Evolutionary conservation across 768 basidiomycete genomes (phyloP).

Genomic region (Russula earlei): DNA sequence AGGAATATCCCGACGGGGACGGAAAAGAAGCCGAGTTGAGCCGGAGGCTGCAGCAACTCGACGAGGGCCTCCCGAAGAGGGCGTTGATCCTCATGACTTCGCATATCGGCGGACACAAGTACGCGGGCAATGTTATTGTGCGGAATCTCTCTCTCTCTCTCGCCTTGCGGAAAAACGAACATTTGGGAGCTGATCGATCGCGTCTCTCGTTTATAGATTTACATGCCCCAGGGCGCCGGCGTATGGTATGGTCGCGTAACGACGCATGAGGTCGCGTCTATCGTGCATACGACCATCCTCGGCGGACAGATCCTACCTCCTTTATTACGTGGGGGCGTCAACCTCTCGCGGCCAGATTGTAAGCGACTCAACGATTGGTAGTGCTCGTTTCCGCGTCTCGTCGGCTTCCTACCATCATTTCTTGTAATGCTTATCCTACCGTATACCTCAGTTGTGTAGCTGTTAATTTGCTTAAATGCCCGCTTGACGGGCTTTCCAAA

Average conservation of each 20-base stretch:
- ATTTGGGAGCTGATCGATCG: not conserved
- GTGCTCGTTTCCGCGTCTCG: slow-evolving; percentile 1
- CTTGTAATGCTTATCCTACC: too few species aligned
- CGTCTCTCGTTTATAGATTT: slow-evolving; percentile 51
- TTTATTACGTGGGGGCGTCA: slow-evolving; percentile 78
- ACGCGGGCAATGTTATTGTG: slow-evolving; percentile 85
- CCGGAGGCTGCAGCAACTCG: slow-evolving; percentile 38
- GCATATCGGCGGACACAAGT: slow-evolving; percentile 91
- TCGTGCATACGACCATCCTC: slow-evolving; percentile 82
- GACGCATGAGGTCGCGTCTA: slow-evolving; percentile 77
- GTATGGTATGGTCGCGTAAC: slow-evolving; percentile 94
- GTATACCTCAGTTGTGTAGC: not conserved
- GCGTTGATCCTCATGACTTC: slow-evolving; percentile 82
- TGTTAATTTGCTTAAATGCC: not conserved
- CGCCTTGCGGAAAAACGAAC: too few species aligned
- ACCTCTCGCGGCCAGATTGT: slow-evolving; percentile 63
- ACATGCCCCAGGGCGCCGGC: slow-evolving; percentile 74
- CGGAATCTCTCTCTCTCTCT: slow-evolving; percentile 26
- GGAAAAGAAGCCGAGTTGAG: slow-evolving; percentile 48
- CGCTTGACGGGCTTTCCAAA: too few species aligned
- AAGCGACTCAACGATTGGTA: slow-evolving; percentile 67
- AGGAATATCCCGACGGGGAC: slow-evolving; percentile 44
- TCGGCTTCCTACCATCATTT: too few species aligned
- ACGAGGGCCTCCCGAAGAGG: slow-evolving; percentile 46
- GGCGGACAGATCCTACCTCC: slow-evolving; percentile 76